Percentiles rank a stretch among this genome's conserved stretches.
Evolutionary conservation across 2,329 filamentous ascomycete species (phyloP).

Genomic region (Fusarium torulosum): DNA sequence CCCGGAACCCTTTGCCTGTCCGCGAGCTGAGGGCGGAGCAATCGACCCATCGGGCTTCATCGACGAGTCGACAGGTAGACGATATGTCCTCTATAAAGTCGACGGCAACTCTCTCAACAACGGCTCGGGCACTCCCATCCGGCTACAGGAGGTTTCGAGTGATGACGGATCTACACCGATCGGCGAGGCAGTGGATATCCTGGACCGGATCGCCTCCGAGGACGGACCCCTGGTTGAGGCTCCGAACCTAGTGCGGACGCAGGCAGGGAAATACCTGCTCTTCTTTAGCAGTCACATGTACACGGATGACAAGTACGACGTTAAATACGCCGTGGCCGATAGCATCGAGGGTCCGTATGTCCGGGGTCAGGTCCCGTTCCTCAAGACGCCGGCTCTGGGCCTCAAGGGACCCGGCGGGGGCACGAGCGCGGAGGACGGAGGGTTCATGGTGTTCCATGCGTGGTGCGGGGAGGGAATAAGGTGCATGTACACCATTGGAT

Average conservation of each 20-base stretch:
- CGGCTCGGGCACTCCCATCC: constrained; percentile 65
- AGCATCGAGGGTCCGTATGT: constrained; percentile 55
- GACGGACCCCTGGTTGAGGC: constrained; percentile 72
- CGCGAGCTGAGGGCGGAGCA: constrained; percentile 65
- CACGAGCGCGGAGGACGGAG: constrained; percentile 50
- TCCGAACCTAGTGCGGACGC: constrained; percentile 63
- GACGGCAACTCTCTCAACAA: constrained; percentile 69
- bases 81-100: constrained; percentile 74
- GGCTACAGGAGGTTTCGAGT: constrained; percentile 64
- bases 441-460: constrained; percentile 55
- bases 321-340: constrained; percentile 68
- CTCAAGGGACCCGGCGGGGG: constrained; percentile 59
- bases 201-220: constrained; percentile 56
- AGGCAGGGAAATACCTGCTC: constrained; percentile 66
- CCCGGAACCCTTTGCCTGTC: constrained; percentile 64
- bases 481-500: constrained; percentile 54
- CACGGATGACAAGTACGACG: constrained; percentile 65
- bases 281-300: constrained; percentile 74
- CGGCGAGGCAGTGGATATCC: constrained; percentile 62
- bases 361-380: constrained; percentile 50
- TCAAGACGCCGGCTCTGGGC: constrained; percentile 55
- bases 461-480: constrained; percentile 50
- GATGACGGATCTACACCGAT: constrained; percentile 65
- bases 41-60: constrained; percentile 73
- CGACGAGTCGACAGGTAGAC: constrained; percentile 63